These are phyloP conservation scores for Delonix regia DNA, from an alignment of 306 rosid genomes.

Conservation along the genomic window DNA sequence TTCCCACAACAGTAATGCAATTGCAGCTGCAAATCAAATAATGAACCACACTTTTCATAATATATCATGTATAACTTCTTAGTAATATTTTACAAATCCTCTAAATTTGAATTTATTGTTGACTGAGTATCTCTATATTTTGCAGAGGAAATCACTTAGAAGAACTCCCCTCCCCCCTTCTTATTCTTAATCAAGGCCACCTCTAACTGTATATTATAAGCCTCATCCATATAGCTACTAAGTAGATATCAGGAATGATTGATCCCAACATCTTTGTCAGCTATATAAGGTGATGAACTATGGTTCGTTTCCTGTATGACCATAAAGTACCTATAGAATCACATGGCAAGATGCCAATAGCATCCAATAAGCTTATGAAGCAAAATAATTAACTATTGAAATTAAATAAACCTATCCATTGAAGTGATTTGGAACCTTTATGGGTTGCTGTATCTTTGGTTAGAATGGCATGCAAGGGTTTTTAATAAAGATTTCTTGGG, in stretches of 20 bases:
- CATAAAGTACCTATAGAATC: neutral
- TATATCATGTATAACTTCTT: neutral
- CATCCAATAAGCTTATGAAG: neutral
- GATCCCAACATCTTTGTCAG: neutral
- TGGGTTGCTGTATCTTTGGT: too few relatives aligned
- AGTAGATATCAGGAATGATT: neutral
- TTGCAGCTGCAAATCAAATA: neutral
- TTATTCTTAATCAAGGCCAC: neutral
- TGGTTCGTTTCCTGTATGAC: neutral
- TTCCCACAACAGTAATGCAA: neutral
- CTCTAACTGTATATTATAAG: neutral
- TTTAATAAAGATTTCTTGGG: too few relatives aligned
- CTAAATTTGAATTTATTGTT: neutral
- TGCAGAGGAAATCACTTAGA: neutral
- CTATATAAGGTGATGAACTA: too few relatives aligned
- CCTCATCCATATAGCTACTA: neutral
- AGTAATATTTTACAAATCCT: neutral
- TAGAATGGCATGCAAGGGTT: too few relatives aligned
- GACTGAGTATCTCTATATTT: neutral
- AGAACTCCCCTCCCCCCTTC: neutral
- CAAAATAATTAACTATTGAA: neutral
- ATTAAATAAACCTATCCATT: neutral
- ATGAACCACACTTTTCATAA: neutral
- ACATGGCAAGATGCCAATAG: neutral
- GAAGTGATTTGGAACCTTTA: neutral